Evolutionary conservation across 1,284 basidiomycete species (phyloP), one percentile per base, ranked within the genome.

Genomic region (Phylloporus sp.): DNA sequence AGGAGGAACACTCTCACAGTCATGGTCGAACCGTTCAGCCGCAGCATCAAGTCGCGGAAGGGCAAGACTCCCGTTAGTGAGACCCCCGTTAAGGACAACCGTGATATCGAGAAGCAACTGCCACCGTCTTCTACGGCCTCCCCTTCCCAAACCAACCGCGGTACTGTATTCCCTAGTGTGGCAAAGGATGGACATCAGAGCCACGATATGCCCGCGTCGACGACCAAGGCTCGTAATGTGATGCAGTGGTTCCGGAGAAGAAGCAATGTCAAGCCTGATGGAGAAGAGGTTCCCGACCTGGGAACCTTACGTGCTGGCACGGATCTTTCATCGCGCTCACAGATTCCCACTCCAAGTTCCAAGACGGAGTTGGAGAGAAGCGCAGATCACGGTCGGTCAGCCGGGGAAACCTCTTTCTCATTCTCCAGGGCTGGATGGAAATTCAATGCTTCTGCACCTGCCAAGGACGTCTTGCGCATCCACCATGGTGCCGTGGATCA

Each of bases 401-500:
- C 63, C 26, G 74, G 68, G 18, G 76, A 75, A 18, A 54, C 57
- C 1, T 74, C 74, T 1, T 78, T 78, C 56, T 78, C 74, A 15
- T 78, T 75, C 64, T 67, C 76, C 42, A 75, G 66, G 64, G 60
- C 69, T 34, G 76, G 69, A 40, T 77, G 74, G 73, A 78, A 73
- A 52, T 75, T 75, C 47, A 68, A 63, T 39, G 62, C 75, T 31
- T 70, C 75, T 49, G 61, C 75, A 2, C 71, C 74, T 24, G 60
- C 67, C 44, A 89, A 88, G 66, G 82, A 83, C 42, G 87, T 86
- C 61, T 80, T 98, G 58, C 88, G 94, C 20, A 86, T 93, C 49
- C 97, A 98, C 74, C 91, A 94, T 68, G 96, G 97, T 68, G 91
- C 96, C 2, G 92, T 99, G 32, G 97, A 98, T 77, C 92, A 94